Conservation (phyloP, 495 filamentous ascomycete genomes). For the Margaritispora aquatica region DNA sequence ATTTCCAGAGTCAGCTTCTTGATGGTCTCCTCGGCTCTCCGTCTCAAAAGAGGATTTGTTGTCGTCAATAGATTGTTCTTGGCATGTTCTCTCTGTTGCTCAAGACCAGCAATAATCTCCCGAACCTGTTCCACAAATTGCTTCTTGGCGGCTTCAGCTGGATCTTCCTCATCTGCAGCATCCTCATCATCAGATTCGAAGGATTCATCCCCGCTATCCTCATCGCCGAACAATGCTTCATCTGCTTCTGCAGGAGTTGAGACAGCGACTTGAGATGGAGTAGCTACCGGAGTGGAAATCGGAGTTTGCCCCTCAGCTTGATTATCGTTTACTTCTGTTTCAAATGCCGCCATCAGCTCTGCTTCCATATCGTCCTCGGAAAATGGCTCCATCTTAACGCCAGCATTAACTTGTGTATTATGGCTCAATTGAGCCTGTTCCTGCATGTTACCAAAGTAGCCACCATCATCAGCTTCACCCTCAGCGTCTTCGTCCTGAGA, state of each 20-base stretch:
- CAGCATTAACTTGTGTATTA: slow-evolving; percentile 7
- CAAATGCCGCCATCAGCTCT: slow-evolving; percentile 25
- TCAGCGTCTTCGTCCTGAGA: slow-evolving; percentile 44
- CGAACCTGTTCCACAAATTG: slow-evolving; percentile 41
- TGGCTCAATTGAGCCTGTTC: not conserved
- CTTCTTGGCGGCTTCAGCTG: slow-evolving; percentile 36
- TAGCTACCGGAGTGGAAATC: slow-evolving; percentile 11
- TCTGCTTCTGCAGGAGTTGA: slow-evolving; percentile 18
- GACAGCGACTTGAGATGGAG: slow-evolving; percentile 8
- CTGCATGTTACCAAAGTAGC: slow-evolving; percentile 22
- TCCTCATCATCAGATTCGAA: slow-evolving; percentile 39
- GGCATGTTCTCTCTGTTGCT: slow-evolving; percentile 33
- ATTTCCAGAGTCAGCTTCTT: slow-evolving; percentile 49
- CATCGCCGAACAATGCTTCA: slow-evolving; percentile 22
- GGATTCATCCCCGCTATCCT: slow-evolving; percentile 32
- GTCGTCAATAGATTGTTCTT: slow-evolving; percentile 32
- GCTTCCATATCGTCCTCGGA: not conserved
- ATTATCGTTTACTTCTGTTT: slow-evolving; percentile 32
- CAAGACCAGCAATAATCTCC: slow-evolving; percentile 50
- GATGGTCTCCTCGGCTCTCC: slow-evolving; percentile 46
- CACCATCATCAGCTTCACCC: slow-evolving; percentile 32
- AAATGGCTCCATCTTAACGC: not conserved
- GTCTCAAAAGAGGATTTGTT: slow-evolving; percentile 42
- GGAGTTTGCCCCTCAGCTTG: slow-evolving; percentile 21
- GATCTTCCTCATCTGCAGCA: slow-evolving; percentile 40